Conservation (phyloP, 1,284 basidiomycete species). For the Tilletiopsis washingtonensis region DNA sequence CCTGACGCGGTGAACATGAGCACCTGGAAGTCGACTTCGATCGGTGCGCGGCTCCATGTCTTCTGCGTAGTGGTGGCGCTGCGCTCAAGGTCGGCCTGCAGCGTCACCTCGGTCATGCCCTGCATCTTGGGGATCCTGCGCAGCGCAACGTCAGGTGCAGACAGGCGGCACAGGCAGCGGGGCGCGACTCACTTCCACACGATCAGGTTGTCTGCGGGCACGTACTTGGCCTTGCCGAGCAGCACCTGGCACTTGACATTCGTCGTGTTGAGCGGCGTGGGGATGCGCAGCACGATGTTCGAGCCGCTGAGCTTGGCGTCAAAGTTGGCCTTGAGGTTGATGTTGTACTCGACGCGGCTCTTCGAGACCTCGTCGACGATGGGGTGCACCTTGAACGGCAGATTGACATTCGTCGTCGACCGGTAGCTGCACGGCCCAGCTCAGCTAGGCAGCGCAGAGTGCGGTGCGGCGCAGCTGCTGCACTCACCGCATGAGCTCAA, state of each 20-base stretch:
- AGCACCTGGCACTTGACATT: constrained; percentile 82
- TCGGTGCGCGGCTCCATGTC: constrained; percentile 93
- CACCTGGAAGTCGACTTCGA: constrained; percentile 95
- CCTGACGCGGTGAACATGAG: constrained; percentile 97
- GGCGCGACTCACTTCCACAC: constrained; percentile 80
- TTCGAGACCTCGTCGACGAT: constrained; percentile 90
- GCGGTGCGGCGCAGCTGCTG: constrained; percentile 7
- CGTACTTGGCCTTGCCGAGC: constrained; percentile 92
- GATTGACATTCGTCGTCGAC: constrained; percentile 86
- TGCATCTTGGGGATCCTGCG: constrained; percentile 79
- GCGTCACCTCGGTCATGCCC: constrained; percentile 80
- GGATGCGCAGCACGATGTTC: constrained; percentile 84
- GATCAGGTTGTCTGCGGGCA: constrained; percentile 86
- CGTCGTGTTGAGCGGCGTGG: constrained; percentile 89
- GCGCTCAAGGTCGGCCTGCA: constrained; percentile 73
- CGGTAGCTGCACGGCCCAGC: constrained; percentile 58
- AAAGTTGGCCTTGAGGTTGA: constrained; percentile 82
- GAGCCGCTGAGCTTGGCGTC: constrained; percentile 85
- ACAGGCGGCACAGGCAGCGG: background rate
- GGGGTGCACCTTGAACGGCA: constrained; percentile 81
- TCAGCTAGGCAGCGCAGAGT: background rate
- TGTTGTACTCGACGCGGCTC: constrained; percentile 78
- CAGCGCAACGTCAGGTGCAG: background rate
- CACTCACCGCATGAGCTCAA: constrained; percentile 79
- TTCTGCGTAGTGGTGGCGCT: constrained; percentile 75